Conservation (phyloP, 495 filamentous ascomycete species). For the Entonaema liquescens region DNA sequence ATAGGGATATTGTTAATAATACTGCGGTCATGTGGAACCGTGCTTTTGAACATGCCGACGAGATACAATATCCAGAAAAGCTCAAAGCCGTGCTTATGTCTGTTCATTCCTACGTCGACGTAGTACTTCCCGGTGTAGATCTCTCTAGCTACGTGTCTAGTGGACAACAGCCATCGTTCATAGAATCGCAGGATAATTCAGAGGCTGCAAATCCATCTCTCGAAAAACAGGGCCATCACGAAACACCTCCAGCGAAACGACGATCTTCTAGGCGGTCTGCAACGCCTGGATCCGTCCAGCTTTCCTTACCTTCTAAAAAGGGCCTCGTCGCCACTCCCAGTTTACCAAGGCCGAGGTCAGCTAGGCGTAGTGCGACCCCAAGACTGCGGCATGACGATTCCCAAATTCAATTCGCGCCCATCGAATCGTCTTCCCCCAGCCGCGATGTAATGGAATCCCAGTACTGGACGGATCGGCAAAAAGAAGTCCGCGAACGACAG, state of each 20-base stretch:
- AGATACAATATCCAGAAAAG: slow-evolving; percentile 54
- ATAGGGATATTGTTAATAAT: slow-evolving; percentile 53
- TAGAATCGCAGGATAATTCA: slow-evolving; percentile 63
- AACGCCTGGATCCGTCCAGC: slow-evolving; percentile 43
- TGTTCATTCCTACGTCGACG: slow-evolving; percentile 52
- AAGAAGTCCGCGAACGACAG: slow-evolving; percentile 73
- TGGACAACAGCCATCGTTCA: slow-evolving; percentile 50
- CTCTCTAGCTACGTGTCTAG: slow-evolving; percentile 41
- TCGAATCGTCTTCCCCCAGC: slow-evolving; percentile 64
- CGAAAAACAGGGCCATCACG: slow-evolving; percentile 25
- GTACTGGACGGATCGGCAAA: slow-evolving; percentile 76
- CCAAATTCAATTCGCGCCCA: slow-evolving; percentile 75
- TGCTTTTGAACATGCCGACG: slow-evolving; percentile 48
- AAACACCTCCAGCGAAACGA: slow-evolving; percentile 31
- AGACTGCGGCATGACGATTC: slow-evolving; percentile 77
- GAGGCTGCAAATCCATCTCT: slow-evolving; percentile 38
- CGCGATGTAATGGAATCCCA: slow-evolving; percentile 64
- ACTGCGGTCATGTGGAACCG: slow-evolving; percentile 55
- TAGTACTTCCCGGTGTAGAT: slow-evolving; percentile 53
- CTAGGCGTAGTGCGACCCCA: slow-evolving; percentile 41
- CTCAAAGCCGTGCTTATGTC: slow-evolving; percentile 52
- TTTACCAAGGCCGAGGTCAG: slow-evolving; percentile 33
- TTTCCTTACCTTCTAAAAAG: slow-evolving; percentile 38
- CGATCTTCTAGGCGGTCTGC: slow-evolving; percentile 37
- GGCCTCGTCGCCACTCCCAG: slow-evolving; percentile 43